Evolutionary conservation across 768 basidiomycete genomes (phyloP).

Genomic region (Tricholoma terreum): DNA sequence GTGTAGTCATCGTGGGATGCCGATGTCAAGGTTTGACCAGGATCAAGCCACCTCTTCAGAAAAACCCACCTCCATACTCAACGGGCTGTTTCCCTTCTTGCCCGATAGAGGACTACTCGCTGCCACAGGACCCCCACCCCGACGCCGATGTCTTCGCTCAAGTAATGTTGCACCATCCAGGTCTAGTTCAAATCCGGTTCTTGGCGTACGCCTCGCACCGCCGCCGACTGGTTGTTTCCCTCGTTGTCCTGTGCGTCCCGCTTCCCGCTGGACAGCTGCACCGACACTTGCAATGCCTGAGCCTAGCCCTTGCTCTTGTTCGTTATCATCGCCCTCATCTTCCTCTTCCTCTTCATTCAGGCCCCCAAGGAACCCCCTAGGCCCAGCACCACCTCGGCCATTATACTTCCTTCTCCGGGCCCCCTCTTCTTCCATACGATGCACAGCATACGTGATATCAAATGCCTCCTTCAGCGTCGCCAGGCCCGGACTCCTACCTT

Average conservation of each 20-base stretch:
- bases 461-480: constrained; percentile 96
- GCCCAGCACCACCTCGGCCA: constrained; percentile 73
- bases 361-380: constrained; percentile 72
- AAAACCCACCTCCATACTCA: constrained; percentile 23
- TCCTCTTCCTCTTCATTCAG: constrained; percentile 94
- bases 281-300: constrained; percentile 10
- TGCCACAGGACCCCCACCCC: constrained; percentile 16
- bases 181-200: constrained; percentile 73
- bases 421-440: constrained; percentile 99
- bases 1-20: not conserved
- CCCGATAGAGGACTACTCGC: constrained; percentile 36
- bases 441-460: constrained; percentile 97
- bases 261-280: constrained; percentile 17
- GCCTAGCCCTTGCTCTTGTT: constrained; percentile 33
- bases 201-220: constrained; percentile 6
- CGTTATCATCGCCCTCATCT: constrained; percentile 43
- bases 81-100: constrained; percentile 24
- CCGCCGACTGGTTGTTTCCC: constrained; percentile 9
- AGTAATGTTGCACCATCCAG: constrained; percentile 84
- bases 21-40: not conserved
- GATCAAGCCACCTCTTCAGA: constrained; percentile 13
- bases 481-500: constrained; percentile 88
- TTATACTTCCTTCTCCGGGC: constrained; percentile 81
- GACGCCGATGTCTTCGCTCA: constrained; percentile 59
- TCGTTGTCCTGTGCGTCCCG: constrained; percentile 34